These are phyloP conservation scores for Tephrocybe sp. DNA, from an alignment of 768 basidiomycete species.

Conservation along the genomic window DNA sequence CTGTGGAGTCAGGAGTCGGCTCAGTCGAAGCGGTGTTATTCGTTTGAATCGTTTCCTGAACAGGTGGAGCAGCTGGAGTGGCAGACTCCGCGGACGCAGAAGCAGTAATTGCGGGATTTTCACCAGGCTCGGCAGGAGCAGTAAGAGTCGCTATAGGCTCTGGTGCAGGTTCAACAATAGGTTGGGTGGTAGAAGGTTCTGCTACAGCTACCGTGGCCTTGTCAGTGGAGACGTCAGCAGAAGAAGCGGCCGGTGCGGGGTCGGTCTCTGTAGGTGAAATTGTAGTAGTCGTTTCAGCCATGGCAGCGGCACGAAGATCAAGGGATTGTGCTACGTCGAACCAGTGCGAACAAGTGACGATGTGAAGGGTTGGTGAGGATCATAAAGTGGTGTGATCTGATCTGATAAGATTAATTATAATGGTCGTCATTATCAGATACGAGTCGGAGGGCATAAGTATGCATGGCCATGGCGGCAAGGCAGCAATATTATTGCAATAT, in stretches of 20 bases:
- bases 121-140: not conserved
- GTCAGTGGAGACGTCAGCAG: not conserved
- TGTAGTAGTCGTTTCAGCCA: not conserved
- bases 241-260: not conserved
- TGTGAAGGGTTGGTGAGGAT: not conserved
- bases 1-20: constrained; percentile 10
- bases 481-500: too few relatives aligned
- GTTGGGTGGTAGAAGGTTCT: not conserved
- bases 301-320: not conserved
- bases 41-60: constrained; percentile 18
- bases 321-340: not conserved
- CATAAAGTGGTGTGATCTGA: not conserved
- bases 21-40: constrained; percentile 7
- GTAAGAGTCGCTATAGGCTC: not conserved
- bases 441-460: too few relatives aligned
- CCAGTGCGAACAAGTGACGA: not conserved
- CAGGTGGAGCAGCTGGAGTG: constrained; percentile 14
- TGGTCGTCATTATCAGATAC: too few relatives aligned
- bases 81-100: constrained; percentile 10
- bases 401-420: constrained; percentile 11
- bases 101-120: too few relatives aligned
- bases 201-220: not conserved
- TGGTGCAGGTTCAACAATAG: constrained; percentile 15
- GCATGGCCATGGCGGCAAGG: too few relatives aligned
- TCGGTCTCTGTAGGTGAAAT: not conserved